These are phyloP conservation scores for Madurella fahalii DNA, from an alignment of 2,329 filamentous ascomycete genomes.

Conservation along the genomic window DNA sequence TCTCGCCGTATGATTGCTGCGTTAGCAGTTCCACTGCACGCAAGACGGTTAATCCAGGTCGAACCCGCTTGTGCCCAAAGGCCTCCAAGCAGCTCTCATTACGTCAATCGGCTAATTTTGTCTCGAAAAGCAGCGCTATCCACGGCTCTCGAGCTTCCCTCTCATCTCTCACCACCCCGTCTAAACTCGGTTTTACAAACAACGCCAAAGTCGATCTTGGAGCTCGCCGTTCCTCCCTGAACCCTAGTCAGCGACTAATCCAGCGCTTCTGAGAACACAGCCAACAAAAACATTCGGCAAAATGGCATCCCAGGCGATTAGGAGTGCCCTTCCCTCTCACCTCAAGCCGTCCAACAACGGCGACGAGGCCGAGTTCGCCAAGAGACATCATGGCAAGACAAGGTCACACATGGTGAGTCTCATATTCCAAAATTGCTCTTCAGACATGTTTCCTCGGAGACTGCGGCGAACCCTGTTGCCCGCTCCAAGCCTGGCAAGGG, in stretches of 20 bases:
- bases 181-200: not conserved
- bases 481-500: not conserved
- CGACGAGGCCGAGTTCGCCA: conserved; percentile 48
- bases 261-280: conserved; percentile 10
- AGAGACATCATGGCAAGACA: conserved; percentile 77
- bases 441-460: not conserved
- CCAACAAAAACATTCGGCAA: conserved; percentile 18
- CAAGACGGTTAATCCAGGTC: conserved; percentile 19
- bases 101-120: conserved; percentile 29
- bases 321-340: conserved; percentile 77
- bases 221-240: not conserved
- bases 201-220: not conserved
- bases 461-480: not conserved
- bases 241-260: not conserved
- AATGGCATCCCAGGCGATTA: conserved; percentile 65
- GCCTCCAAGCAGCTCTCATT: conserved; percentile 18
- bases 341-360: conserved; percentile 59
- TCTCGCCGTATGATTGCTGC: conserved; percentile 20
- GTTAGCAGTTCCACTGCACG: conserved; percentile 19
- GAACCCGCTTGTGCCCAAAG: conserved; percentile 12
- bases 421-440: not conserved
- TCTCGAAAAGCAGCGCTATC: conserved; percentile 13
- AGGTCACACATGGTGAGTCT: conserved; percentile 77
- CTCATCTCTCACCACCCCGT: conserved; percentile 9
- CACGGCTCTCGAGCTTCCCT: conserved; percentile 3